Evolutionary conservation across 2,329 filamentous ascomycete species (phyloP).

Genomic region (Bisporella sp.): DNA sequence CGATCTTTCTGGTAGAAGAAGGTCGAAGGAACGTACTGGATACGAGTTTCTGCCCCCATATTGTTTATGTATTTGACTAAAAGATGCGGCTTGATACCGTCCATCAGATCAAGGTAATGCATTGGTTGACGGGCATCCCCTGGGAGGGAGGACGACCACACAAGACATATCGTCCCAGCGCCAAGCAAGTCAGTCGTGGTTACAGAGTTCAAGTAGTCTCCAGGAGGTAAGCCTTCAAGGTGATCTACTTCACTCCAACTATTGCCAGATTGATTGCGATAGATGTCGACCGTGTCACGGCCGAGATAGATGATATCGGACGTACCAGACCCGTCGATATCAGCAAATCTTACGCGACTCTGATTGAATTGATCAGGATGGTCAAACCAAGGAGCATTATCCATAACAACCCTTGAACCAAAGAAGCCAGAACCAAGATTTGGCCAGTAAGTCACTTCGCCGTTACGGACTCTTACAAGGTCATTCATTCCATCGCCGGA

Average conservation of each 20-base stretch:
- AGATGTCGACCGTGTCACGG: background rate
- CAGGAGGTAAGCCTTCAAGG: background rate
- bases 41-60: too few relatives aligned
- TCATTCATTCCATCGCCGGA: slow-evolving; percentile 2
- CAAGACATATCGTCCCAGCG: slow-evolving; percentile 1
- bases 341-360: background rate
- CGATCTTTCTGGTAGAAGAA: slow-evolving; percentile 2
- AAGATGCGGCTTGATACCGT: too few relatives aligned
- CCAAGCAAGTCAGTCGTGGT: background rate
- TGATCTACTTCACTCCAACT: background rate
- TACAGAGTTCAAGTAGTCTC: background rate
- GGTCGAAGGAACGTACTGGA: too few relatives aligned
- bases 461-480: slow-evolving; percentile 1
- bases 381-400: slow-evolving; percentile 2
- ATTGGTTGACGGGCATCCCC: too few relatives aligned
- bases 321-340: slow-evolving; percentile 4
- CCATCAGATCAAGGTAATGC: too few relatives aligned
- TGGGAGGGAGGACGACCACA: slow-evolving; percentile 1
- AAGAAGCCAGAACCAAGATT: slow-evolving; percentile 2
- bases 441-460: slow-evolving; percentile 6
- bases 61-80: too few relatives aligned
- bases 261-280: background rate
- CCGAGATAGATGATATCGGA: slow-evolving; percentile 4
- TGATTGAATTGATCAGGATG: background rate
- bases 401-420: slow-evolving; percentile 1